Conservation (phyloP, 352 stramenopile species). For the Pythium angustatum region DNA sequence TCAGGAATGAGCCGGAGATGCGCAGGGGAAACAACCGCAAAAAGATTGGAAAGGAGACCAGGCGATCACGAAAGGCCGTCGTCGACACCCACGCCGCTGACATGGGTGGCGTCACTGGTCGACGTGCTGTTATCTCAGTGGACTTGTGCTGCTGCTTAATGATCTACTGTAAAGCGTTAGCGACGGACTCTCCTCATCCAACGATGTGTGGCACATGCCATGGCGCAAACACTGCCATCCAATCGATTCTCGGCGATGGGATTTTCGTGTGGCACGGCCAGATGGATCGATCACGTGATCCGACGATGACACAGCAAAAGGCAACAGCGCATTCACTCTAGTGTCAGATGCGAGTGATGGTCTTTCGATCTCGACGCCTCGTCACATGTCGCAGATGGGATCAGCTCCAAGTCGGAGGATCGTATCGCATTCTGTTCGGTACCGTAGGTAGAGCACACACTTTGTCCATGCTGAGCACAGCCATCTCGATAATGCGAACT, state of each 20-base stretch:
- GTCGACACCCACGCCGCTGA: too few species aligned
- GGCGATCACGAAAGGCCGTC: too few species aligned
- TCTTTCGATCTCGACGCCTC: too few species aligned
- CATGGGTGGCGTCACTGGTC: too few species aligned
- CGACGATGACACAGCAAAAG: not conserved
- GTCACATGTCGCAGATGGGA: not conserved
- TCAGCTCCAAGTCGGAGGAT: too few species aligned
- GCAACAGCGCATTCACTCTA: not conserved
- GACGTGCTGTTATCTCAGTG: not conserved
- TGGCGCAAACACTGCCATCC: conserved; percentile 13
- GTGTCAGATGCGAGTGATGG: not conserved
- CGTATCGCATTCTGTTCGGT: too few species aligned
- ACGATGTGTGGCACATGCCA: not conserved
- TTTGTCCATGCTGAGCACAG: too few species aligned
- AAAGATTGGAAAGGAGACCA: not conserved
- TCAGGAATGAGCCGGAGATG: conserved; percentile 12
- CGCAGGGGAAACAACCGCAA: not conserved
- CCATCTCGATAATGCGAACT: too few species aligned
- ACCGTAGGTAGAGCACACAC: too few species aligned
- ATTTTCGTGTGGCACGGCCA: conserved; percentile 3
- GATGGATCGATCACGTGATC: not conserved
- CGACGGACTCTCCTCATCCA: not conserved
- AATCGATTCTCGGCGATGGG: not conserved
- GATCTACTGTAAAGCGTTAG: not conserved
- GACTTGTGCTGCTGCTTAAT: not conserved